phyloP scores from a whole-genome alignment of 2,329 filamentous ascomycete species.

The Talaromyces albobiverticillius region DNA sequence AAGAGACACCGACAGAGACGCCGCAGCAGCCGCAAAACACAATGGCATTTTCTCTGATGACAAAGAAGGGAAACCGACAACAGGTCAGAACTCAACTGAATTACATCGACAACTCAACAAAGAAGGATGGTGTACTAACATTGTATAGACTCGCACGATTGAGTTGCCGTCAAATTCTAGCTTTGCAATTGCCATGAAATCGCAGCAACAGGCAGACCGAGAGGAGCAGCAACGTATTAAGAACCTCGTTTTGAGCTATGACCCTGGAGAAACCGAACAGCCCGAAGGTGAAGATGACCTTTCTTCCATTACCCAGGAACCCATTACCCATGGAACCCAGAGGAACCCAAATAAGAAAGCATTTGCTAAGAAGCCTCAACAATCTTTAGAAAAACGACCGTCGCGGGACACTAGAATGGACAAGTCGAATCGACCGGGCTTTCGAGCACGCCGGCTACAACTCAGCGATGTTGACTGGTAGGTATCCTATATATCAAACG shows the following conservation, averaged over 20 bases:
- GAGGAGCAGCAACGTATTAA: constrained; percentile 99
- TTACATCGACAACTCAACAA: too few relatives aligned
- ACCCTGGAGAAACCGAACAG: constrained; percentile 77
- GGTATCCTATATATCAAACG: constrained; percentile 20
- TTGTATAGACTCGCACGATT: constrained; percentile 75
- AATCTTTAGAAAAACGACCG: constrained; percentile 39
- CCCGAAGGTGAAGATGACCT: constrained; percentile 64
- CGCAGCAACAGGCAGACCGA: constrained; percentile 87
- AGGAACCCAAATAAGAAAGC: constrained; percentile 30
- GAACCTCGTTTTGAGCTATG: constrained; percentile 93
- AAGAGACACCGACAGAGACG: constrained; percentile 35
- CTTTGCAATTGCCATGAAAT: constrained; percentile 94
- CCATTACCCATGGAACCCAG: constrained; percentile 16
- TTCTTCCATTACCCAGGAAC: constrained; percentile 18
- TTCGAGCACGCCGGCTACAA: constrained; percentile 85
- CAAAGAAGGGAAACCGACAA: constrained; percentile 92
- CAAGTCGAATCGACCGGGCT: constrained; percentile 65
- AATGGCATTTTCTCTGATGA: constrained; percentile 97
- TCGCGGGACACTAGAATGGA: constrained; percentile 46
- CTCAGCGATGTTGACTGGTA: constrained; percentile 99
- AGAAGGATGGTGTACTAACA: neutral
- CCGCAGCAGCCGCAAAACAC: constrained; percentile 52
- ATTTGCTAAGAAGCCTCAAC: constrained; percentile 34
- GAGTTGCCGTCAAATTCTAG: constrained; percentile 83
- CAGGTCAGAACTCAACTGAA: constrained; percentile 57